Base-by-base conservation (phyloP, 1,284 basidiomycete genomes). In the Takashimella koratensis region DNA sequence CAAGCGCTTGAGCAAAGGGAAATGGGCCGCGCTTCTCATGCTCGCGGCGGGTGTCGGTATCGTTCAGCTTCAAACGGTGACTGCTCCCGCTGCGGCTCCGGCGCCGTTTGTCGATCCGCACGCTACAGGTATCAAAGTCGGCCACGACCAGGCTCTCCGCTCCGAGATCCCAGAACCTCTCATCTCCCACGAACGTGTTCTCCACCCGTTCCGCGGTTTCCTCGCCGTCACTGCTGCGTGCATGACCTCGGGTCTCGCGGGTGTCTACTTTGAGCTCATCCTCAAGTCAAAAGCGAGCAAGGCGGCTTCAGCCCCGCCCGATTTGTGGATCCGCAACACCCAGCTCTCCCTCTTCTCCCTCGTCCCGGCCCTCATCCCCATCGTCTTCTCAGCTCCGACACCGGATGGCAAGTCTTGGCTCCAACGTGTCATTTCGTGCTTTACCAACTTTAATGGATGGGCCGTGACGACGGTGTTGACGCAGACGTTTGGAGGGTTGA, bases 201-300 rank as follows among this genome's bases (percentile, higher is more conserved):
- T 95, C 90, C 83, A 86, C 65, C 86, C 89, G 3, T 73, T 89
- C 52, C 88, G 85, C 59, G 95, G 95, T 1, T 82, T 96, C 62
- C 52, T 72, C 24, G 95, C 95, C 0, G 93, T 98, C 51, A 84
- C 84, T 1, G 84, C 88, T 2, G 93, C 94, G 0, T 98, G 94
- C 78, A 85, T 97, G 76, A 97, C 93, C 0, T 96, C 92, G 0
- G 95, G 95, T 30, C 84, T 98, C n/a, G 95, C 95, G 0, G 94
- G 95, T 12, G 95, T 97, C 24, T 98, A 98, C 79, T 97, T 98
- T 66, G 95, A 98, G 78, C 93, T 94, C 86, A 90, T 98, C 19
- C 81, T 98, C 68, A 98, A 98, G 78, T 86, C 76, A 2, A 90
- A 88, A 10, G 49, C 55, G 11, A 46, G 59, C 20, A 53, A 57